Evolutionary conservation across 2,329 filamentous ascomycete genomes (phyloP), one percentile per base, ranked within the genome.

Genomic region (Trichoderma sp.): DNA sequence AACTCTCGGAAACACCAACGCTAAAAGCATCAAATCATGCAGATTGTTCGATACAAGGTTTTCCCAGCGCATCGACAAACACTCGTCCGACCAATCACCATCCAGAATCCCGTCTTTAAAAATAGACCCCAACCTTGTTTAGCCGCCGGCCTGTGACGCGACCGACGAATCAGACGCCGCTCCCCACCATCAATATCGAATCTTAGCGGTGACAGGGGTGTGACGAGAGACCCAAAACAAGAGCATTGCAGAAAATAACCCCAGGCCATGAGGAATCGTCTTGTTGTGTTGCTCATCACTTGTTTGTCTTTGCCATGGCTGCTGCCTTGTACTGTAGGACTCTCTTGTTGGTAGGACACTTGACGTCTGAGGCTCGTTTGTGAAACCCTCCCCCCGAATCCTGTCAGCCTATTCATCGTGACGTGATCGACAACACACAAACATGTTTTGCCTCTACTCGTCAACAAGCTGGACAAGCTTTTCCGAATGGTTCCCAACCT

Each of bases 91-190:
- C 66, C 55, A 68, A 68, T 59, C 17, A 13, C 28, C 66, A 17
- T 47, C 43, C 36, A 53, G 34, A 39, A 50, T 12, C 17, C 26
- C 55, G 26, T 68, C 26, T 23, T 53, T 68, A 57, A 32, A 68
- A 68, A 68, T 61, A 61, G 34, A 58, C 64, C 34, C 15, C 55
- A 43, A 26, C 15, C n/a, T 26, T 61, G 55, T 53, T 62, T 68
- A 68, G 66, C 55, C 66, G 66, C 66, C 66, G 26, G 28, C 39
- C 66, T 36, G 32, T 61, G 39, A 62, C 36, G 26, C 55, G 55
- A 36, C 66, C 57, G 12, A 57, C 66, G 55, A 68, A 68, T 68
- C 66, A 68, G 55, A 61, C 12, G 9, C n/a, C 28, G 30, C 20
- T 20, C 64, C 53, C 64, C 32, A 43, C 64, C 53, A 12, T 20